Evolutionary conservation across 768 basidiomycete genomes (phyloP).

Genomic region (Glaciozyma antarctica): DNA sequence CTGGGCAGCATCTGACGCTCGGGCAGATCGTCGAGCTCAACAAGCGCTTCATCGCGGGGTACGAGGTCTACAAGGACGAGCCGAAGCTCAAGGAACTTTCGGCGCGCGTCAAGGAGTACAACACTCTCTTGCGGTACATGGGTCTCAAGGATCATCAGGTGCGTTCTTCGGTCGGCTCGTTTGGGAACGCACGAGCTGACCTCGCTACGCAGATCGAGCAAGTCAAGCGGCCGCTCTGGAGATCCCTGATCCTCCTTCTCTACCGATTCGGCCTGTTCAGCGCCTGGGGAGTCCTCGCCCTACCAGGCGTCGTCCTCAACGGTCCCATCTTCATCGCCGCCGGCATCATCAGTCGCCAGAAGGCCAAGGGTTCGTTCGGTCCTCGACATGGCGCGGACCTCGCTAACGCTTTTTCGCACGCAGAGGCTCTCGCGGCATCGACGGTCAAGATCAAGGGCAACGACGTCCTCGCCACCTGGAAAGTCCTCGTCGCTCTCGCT

Average conservation of each 20-base stretch:
- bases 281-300: constrained; percentile 71
- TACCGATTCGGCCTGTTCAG: constrained; percentile 70
- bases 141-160: constrained; percentile 92
- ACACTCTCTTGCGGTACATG: constrained; percentile 73
- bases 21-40: constrained; percentile 94
- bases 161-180: constrained; percentile 20
- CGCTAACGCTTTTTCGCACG: neutral
- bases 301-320: constrained; percentile 85
- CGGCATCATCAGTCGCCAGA: constrained; percentile 72
- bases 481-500: constrained; percentile 86
- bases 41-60: constrained; percentile 83
- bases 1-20: constrained; percentile 82
- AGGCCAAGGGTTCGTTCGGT: constrained; percentile 65
- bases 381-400: neutral
- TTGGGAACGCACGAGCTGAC: neutral
- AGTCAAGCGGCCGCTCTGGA: constrained; percentile 71
- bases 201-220: constrained; percentile 57
- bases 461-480: constrained; percentile 97
- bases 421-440: constrained; percentile 92
- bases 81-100: constrained; percentile 74
- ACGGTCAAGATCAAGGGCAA: constrained; percentile 90
- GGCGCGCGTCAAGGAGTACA: constrained; percentile 75
- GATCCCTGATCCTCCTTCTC: constrained; percentile 62
- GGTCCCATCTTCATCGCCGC: constrained; percentile 87
- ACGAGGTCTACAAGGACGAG: constrained; percentile 83